Base-by-base conservation (phyloP, 2,329 filamentous ascomycete species). In the Pestalotiopsis sp. region DNA sequence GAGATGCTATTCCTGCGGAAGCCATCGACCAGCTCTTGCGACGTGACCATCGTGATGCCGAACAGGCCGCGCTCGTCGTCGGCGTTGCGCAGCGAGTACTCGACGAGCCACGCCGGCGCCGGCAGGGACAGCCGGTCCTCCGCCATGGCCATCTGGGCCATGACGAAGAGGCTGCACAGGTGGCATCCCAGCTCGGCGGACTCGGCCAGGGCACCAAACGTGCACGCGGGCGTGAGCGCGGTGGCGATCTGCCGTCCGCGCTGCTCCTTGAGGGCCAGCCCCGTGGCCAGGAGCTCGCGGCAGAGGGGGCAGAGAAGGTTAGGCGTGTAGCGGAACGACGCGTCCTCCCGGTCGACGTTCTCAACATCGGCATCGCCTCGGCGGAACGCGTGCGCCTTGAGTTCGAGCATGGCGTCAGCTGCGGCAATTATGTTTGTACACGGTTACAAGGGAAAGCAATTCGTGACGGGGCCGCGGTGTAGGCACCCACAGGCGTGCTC, bases 291-390 rank as follows among this genome's bases (percentile, higher is more conserved):
- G 9, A 69, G 64, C 23, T 59, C 67, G 20, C 41, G 61, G 58
- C 67, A 69, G 11, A 64, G 63, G 45, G 67, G n/a, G 45, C 67
- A 69, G 27, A 66, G 12, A n/a, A 69, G 31, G 31, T 69, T 36
- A 45, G 67, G 67, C 27, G 39, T 23, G 38, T 69, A 69, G 23
- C 64, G 58, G 39, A 69, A 69, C 1, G 63, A 49, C 3, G 39
- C 17, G 17, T 64, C 39, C 7, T 63, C 31, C 11, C 12, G 11
- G 31, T 31, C 60, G 11, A 63, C 3, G 2, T 52, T 3, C 2
- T 52, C 45, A 3, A 20, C 45, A 1, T 52, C 3, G 20, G 31
- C 45, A 1, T 52, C 45, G 45, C 20, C 14, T 2, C 5, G 45
- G 14, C 14, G 14, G 20, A 52, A 52, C 20, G 13, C 13, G 45